Conservation (phyloP, 2,329 filamentous ascomycete species). For the Pyrenochaeta sp. region DNA sequence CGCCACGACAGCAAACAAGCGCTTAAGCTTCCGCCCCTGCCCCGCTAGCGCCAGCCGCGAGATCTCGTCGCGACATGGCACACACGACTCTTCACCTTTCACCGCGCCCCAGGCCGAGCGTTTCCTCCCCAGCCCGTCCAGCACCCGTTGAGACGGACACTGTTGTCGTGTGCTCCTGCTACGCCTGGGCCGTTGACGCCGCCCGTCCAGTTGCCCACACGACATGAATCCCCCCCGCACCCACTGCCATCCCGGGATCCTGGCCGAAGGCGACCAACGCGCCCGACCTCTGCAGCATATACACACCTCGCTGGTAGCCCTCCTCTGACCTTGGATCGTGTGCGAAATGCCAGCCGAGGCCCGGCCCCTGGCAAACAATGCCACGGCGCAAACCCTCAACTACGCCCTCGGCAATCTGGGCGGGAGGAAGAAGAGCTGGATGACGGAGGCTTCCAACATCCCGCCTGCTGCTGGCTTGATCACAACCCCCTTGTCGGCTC, state of each 20-base stretch:
- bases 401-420: slow-evolving; percentile 42
- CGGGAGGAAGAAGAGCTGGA: slow-evolving; percentile 44
- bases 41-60: no score
- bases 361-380: slow-evolving; percentile 10
- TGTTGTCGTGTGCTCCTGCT: background rate
- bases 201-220: background rate
- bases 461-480: background rate
- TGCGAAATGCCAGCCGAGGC: slow-evolving; percentile 17
- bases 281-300: background rate
- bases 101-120: no score
- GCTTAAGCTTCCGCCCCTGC: no score
- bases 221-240: slow-evolving; percentile 31
- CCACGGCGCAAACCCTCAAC: slow-evolving; percentile 34
- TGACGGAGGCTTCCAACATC: slow-evolving; percentile 11
- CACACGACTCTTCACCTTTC: no score
- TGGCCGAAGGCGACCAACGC: slow-evolving; percentile 12
- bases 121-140: background rate
- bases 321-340: background rate
- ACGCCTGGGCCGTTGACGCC: background rate
- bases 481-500: background rate
- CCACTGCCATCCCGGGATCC: slow-evolving; percentile 10
- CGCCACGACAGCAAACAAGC: no score
- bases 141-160: background rate
- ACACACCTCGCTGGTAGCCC: background rate
- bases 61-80: no score